phyloP scores from a whole-genome alignment of 1,284 basidiomycete species.

The Heliocybe sulcata region DNA sequence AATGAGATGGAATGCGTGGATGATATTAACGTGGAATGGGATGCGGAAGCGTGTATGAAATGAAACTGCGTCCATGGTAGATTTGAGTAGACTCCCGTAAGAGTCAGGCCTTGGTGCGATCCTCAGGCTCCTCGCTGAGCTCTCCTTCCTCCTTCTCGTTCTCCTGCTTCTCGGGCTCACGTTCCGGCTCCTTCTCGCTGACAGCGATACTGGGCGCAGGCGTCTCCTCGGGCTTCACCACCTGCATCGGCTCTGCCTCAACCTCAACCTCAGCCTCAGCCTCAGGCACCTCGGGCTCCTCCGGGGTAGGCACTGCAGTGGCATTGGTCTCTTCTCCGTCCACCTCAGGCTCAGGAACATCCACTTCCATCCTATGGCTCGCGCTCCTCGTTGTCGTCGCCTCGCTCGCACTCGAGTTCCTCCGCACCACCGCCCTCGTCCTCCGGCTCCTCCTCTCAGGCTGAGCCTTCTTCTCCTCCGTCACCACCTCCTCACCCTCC shows the following conservation, averaged over 20 bases:
- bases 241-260: background rate
- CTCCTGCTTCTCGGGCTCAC: too few species aligned
- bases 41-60: background rate
- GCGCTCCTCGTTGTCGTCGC: slow-evolving; percentile 19
- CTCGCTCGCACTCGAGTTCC: slow-evolving; percentile 24
- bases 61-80: background rate
- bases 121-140: slow-evolving; percentile 29
- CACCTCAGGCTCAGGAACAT: background rate
- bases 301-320: background rate
- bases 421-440: slow-evolving; percentile 14
- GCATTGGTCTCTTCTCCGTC: background rate
- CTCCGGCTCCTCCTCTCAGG: slow-evolving; percentile 14
- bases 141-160: slow-evolving; percentile 37
- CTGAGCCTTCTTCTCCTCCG: slow-evolving; percentile 10
- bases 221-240: background rate
- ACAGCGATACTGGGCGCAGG: background rate
- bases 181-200: slow-evolving; percentile 11
- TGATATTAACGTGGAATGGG: too few species aligned
- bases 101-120: background rate
- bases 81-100: too few species aligned
- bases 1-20: background rate
- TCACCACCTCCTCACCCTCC: slow-evolving; percentile 14
- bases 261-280: background rate
- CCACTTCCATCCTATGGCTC: background rate
- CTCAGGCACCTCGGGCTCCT: background rate